A percentile compares a stretch with the other conserved stretches of the same genome.
Conservation (phyloP, 768 basidiomycete species). For the Boletellus ananas region DNA sequence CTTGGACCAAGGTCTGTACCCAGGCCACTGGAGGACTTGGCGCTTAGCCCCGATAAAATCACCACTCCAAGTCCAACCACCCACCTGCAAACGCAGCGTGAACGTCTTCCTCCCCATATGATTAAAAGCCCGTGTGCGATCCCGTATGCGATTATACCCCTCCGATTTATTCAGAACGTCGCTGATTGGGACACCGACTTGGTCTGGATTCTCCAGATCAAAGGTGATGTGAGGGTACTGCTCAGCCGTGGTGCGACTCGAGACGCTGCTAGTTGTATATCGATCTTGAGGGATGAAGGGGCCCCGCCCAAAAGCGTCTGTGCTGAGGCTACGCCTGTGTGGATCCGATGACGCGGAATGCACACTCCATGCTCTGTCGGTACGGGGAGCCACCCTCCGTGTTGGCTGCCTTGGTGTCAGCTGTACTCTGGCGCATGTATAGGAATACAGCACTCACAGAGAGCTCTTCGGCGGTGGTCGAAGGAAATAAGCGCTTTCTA, state of each 20-base stretch:
- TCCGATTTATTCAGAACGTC: conserved; percentile 53
- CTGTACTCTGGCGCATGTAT: conserved; percentile 4
- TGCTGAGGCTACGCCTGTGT: conserved; percentile 2
- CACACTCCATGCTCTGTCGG: conserved; percentile 4
- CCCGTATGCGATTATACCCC: conserved; percentile 48
- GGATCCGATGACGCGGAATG: conserved; percentile 9
- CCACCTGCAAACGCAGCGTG: conserved; percentile 68
- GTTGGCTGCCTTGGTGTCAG: conserved; percentile 18
- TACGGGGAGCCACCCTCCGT: conserved; percentile 20
- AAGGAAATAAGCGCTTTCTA: conserved; percentile 12
- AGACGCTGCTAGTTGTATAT: conserved; percentile 16
- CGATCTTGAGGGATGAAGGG: conserved; percentile 22
- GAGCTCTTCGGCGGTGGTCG: conserved; percentile 6
- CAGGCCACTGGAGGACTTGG: conserved; percentile 59
- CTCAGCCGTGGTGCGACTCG: neutral
- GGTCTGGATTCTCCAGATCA: conserved; percentile 46
- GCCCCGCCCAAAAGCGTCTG: conserved; percentile 14
- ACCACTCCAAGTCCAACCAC: conserved; percentile 10
- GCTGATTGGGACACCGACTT: conserved; percentile 55
- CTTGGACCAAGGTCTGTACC: conserved; percentile 68
- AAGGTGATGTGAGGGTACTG: conserved; percentile 60
- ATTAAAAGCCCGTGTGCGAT: conserved; percentile 57
- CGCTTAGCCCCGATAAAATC: neutral
- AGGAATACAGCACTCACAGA: conserved; percentile 12
- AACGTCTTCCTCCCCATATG: conserved; percentile 65